phyloP scores from a whole-genome alignment of 108 stramenopile species.

The Nannochloropsis gaditana region DNA sequence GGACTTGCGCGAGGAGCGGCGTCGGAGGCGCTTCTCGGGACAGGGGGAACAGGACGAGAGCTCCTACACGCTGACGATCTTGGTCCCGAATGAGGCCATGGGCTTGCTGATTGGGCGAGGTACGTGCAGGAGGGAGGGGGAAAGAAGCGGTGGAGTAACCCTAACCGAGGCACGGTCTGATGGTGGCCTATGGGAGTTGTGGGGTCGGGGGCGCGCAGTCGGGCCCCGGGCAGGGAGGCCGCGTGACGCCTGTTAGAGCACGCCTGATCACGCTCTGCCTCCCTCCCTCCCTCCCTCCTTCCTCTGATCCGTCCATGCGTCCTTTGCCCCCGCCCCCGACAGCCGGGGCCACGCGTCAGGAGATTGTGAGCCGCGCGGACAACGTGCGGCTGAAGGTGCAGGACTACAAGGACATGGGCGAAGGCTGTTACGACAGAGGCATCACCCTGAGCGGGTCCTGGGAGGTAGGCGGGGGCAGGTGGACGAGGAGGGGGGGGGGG shows the following conservation, averaged over 20 bases:
- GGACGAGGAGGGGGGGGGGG: neutral
- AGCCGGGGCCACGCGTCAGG: neutral
- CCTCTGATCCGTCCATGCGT: no score
- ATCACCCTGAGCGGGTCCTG: neutral
- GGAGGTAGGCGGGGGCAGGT: neutral
- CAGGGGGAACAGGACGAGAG: neutral
- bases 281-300: neutral
- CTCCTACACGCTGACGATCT: neutral
- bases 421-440: conserved; percentile 6
- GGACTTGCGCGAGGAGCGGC: neutral
- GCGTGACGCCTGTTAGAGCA: neutral
- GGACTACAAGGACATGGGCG: conserved; percentile 14
- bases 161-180: neutral
- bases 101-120: neutral
- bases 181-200: neutral
- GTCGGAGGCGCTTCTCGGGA: neutral
- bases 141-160: neutral
- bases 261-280: neutral
- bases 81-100: neutral
- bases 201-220: neutral
- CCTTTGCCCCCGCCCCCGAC: no score
- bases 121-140: neutral
- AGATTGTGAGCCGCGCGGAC: neutral
- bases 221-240: no score
- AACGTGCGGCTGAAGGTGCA: neutral